Evolutionary conservation across 768 basidiomycete genomes (phyloP).

Genomic region (Kwoniella dendrophila): DNA sequence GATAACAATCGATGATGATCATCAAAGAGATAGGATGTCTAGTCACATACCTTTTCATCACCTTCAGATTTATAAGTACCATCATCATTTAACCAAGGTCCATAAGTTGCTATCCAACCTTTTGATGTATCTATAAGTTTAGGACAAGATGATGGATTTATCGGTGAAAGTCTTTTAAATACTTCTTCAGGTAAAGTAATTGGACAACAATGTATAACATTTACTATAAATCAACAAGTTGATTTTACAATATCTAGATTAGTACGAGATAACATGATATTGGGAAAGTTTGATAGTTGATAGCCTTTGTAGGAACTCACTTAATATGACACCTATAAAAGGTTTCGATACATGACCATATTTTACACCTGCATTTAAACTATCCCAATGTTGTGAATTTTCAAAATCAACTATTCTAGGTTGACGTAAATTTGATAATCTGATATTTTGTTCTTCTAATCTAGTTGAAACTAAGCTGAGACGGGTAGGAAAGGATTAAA

Average conservation of each 20-base stretch:
- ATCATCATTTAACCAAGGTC: constrained; percentile 35
- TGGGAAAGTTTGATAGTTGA: not conserved
- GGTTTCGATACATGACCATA: not conserved
- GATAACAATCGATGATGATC: not conserved
- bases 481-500: not conserved
- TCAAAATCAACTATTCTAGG: constrained; percentile 29
- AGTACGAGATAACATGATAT: not conserved
- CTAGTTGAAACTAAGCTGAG: not conserved
- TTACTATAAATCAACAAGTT: constrained; percentile 22
- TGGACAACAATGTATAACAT: constrained; percentile 41
- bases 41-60: constrained; percentile 36
- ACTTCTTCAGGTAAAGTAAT: constrained; percentile 28
- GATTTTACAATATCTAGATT: not conserved
- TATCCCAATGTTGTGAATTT: constrained; percentile 24
- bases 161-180: constrained; percentile 35
- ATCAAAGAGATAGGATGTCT: not conserved
- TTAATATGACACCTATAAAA: constrained; percentile 27
- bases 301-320: constrained; percentile 8
- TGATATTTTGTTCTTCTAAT: not conserved
- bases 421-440: constrained; percentile 19
- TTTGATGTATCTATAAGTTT: constrained; percentile 2
- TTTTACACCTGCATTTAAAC: not conserved
- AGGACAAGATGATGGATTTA: not conserved
- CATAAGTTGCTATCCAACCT: constrained; percentile 41
- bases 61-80: constrained; percentile 31